Evolutionary conservation across 129 eudicot species (phyloP), one percentile per base, ranked within the genome.

Genomic region (Flaveria trinervia): DNA sequence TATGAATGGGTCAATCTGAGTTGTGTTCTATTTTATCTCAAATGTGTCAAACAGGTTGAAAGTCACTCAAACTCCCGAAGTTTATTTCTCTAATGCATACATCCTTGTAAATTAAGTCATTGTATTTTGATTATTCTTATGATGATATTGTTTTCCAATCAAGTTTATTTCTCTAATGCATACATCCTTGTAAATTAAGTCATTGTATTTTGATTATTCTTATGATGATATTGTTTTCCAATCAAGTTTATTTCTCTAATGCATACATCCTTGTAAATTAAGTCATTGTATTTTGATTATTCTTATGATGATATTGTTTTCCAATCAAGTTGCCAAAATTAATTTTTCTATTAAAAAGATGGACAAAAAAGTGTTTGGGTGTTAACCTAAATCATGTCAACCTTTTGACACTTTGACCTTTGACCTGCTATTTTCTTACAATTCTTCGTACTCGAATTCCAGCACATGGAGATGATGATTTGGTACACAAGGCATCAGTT

Each of bases 401-500:
- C 50, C 50, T 12, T 61, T 26, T 14, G 25, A 12, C 67, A 4
- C 18, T 62, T 62, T 62, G 45, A 30, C 68, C 68, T 22, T 62
- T 7, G 4, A 14, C 68, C 68, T 7, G 10, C 44, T 66, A 36
- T 33, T 43, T 41, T 77, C 68, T 33, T 11, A 65, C 16, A 59
- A 25, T 49, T 61, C 15, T 59, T 65, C 72, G 16, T 59, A 10
- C 68, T 73, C 17, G 51, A 18, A 71, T 64, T 75, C 65, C 93
- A 95, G 99, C 99, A 95, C 67, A 65, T 85, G 87, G 96, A 95
- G 83, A 88, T 92, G 82, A 92, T 92, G 81, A 80, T 86, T n/a
- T 95, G 99, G 99, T 88, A 90, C 79, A 83, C 80, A 75, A 83
- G 96, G 55, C 90, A 89, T 78, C 79, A 86, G 6, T 89, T 87